Conservation (phyloP, 306 rosid genomes). For the Lagenaria siceraria region DNA sequence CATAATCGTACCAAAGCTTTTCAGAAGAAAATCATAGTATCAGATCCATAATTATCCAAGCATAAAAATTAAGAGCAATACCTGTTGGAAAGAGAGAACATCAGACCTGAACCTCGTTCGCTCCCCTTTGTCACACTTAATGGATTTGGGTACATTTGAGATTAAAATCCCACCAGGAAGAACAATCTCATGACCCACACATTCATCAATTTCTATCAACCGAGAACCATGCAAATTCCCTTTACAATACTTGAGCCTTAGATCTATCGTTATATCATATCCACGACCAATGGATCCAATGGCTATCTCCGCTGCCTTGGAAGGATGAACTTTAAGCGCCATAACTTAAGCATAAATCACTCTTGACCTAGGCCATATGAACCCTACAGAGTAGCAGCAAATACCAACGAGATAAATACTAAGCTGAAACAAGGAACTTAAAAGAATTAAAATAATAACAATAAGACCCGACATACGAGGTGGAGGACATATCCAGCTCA, state of each 20-base stretch:
- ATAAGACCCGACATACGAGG: not conserved
- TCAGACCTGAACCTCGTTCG: constrained; percentile 94
- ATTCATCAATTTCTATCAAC: constrained; percentile 65
- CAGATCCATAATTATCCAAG: not conserved
- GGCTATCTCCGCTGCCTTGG: constrained; percentile 67
- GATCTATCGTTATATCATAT: constrained; percentile 62
- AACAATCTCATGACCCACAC: constrained; percentile 47
- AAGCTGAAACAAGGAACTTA: not conserved
- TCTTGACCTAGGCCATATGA: constrained; percentile 8
- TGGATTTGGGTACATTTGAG: constrained; percentile 66
- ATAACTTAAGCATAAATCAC: constrained; percentile 44
- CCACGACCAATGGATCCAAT: constrained; percentile 85
- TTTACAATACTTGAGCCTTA: constrained; percentile 83
- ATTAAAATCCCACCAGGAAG: constrained; percentile 71
- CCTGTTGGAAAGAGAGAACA: constrained; percentile 95
- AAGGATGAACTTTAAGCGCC: constrained; percentile 66
- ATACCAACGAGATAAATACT: not conserved
- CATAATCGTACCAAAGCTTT: not conserved
- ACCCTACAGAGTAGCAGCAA: not conserved
- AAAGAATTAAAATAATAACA: too few relatives aligned
- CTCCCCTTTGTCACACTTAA: constrained; percentile 93
- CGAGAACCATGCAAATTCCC: constrained; percentile 42
- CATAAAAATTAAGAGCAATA: constrained; percentile 9
- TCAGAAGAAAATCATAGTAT: not conserved
- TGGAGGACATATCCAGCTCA: not conserved